Evolutionary conservation across 2,329 filamentous ascomycete genomes (phyloP), one percentile per base, ranked within the genome.

Genomic region (Claviceps spartinae): DNA sequence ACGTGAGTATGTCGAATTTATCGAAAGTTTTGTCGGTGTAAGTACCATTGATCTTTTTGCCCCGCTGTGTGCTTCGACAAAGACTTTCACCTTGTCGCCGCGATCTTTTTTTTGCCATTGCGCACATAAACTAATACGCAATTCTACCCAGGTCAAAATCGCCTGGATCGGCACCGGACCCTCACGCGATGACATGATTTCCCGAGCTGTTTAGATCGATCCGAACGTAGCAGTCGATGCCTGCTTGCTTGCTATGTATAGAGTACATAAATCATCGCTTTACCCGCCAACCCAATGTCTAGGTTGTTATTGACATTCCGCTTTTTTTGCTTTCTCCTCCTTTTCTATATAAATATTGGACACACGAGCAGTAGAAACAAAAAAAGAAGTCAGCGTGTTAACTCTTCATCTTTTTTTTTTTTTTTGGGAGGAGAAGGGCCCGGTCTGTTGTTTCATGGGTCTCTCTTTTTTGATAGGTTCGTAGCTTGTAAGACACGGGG

Each of bases 141-240:
- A 34, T 34, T 34, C 30, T 0, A 34, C 30, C 11, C 20, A 64
- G 45, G 45, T 47, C 56, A 77, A 76, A 64, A 54, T 54, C 46
- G 43, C 50, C 5, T 85, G 76, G 65, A 81, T 86, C 59, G 83
- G 83, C 46, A 83, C 82, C 20, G 82, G 82, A 6, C 81, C 80
- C 41, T 77, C 74, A 47, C 72, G 81, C 53, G 79, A 85, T 60
- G 76, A 77, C 61, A 83, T 84, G 77, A 79, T 85, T 60, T 58
- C 60, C 50, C 65, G 66, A 51, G 18, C 34, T 47, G n/a, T 11
- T 3, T 47, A 47, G 26, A 8, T 1, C 7, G 3, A 13, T 9
- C 13, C 22, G 40, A 11, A 20, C 3, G n/a, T 42, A 44, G 42
- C 42, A 7, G 42, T 14, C 13, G 13, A 7, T 20, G 20, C 11